Evolutionary conservation across 352 stramenopile species (phyloP), one percentile per base, ranked within the genome.

Genomic region (Phytophthora lateralis): DNA sequence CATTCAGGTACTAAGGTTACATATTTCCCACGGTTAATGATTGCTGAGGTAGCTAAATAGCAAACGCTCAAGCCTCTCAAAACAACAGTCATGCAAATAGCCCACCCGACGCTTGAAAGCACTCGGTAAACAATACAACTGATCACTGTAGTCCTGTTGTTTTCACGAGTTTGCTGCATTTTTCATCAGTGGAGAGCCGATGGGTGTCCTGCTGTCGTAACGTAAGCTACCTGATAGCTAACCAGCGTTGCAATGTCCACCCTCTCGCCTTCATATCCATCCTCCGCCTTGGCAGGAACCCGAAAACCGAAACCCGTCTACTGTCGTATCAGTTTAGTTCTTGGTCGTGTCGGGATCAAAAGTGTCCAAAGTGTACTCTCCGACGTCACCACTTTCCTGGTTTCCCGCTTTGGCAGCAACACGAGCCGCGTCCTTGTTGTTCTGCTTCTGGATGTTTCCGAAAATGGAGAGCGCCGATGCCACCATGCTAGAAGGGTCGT

Each of bases 391-490:
- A 48, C n/a, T 58, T 20, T 51, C 32, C 42, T 66, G 26, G 18
- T 29, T 58, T 42, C 26, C 43, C 20, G 42, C 18, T 54, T 63
- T 67, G 35, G 64, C 64, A 39, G 37, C 60, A 53, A 63, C 53
- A 41, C 66, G 59, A 48, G 42, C 51, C 35, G 55, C 67, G 11
- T 56, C 53, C 32, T 71, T 63, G 35, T 41, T 68, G 48, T 88
- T 89, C 66, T 89, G 83, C 65, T 93, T 95, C 61, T 95, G 85
- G 48, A 97, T 91, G 57, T 92, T 95, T 58, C 62, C 74, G 57
- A 94, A 97, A 73, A 97, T 93, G 12, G 86, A 80, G 35, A 97
- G 79, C 20, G 90, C 90, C 4, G 90, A 95, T 37, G 90, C 90
- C 12, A 97, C 85, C 90, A 97, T 97, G 44, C 73, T 85, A 44